Conservation (phyloP, 2,329 filamentous ascomycete species). For the Stachybotrys echinatus region DNA sequence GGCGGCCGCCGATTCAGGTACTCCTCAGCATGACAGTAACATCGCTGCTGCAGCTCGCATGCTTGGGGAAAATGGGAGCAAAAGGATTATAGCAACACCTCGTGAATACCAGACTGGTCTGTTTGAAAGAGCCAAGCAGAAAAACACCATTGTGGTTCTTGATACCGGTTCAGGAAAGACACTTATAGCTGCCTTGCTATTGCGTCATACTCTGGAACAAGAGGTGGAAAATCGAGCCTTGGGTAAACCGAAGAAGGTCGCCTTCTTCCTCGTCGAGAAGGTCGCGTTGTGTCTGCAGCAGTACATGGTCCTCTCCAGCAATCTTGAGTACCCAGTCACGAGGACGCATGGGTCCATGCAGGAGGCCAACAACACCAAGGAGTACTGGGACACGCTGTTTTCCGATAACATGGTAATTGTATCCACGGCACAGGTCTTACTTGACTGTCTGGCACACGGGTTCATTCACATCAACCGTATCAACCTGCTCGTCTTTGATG, state of each 20-base stretch:
- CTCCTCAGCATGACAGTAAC: slow-evolving; percentile 18
- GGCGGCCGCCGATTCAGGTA: slow-evolving; percentile 14
- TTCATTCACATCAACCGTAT: slow-evolving; percentile 78
- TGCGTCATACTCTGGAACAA: slow-evolving; percentile 69
- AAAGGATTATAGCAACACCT: slow-evolving; percentile 66
- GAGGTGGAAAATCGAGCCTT: slow-evolving; percentile 66
- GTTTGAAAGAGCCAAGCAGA: slow-evolving; percentile 77
- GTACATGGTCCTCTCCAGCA: slow-evolving; percentile 71
- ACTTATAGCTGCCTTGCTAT: slow-evolving; percentile 82
- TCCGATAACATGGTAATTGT: slow-evolving; percentile 75
- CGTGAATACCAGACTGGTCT: slow-evolving; percentile 90
- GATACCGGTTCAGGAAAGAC: slow-evolving; percentile 96
- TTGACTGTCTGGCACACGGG: slow-evolving; percentile 70
- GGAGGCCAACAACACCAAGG: slow-evolving; percentile 41
- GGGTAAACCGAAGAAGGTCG: slow-evolving; percentile 57
- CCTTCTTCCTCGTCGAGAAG: slow-evolving; percentile 89
- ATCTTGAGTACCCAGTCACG: slow-evolving; percentile 70
- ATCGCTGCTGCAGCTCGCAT: slow-evolving; percentile 26
- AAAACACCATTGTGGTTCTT: slow-evolving; percentile 88
- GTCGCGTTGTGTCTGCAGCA: slow-evolving; percentile 91
- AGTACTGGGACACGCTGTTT: slow-evolving; percentile 48
- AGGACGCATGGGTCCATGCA: slow-evolving; percentile 72
- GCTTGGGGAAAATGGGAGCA: slow-evolving; percentile 29
- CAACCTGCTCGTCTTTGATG: slow-evolving; percentile 90
- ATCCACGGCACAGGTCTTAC: slow-evolving; percentile 84